phyloP scores from a whole-genome alignment of 164 flowering plant genomes.

The Berberis thunbergii region DNA sequence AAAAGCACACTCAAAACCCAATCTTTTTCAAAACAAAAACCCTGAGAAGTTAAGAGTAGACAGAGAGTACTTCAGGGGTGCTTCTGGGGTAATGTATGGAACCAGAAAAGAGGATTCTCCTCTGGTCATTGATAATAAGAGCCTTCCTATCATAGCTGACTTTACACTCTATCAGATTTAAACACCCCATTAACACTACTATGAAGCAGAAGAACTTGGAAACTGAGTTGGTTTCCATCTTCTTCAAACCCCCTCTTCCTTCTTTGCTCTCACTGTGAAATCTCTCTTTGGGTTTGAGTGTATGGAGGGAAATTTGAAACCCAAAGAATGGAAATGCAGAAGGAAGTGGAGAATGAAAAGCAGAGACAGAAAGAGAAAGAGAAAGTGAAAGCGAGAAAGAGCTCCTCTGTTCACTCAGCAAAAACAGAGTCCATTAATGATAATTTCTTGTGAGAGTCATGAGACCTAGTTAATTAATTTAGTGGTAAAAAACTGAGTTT shows the following conservation, averaged over 20 bases:
- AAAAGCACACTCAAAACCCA: neutral
- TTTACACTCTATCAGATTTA: constrained; percentile 33
- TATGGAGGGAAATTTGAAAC: neutral
- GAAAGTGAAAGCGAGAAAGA: too few species aligned
- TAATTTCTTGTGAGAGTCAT: too few species aligned
- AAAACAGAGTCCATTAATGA: too few species aligned
- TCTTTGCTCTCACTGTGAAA: neutral
- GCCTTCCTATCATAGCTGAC: constrained; percentile 71
- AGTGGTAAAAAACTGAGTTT: too few species aligned
- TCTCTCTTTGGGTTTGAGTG: neutral
- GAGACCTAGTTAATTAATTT: too few species aligned
- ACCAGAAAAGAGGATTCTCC: constrained; percentile 77
- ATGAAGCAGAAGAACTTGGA: constrained; percentile 27
- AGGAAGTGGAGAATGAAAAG: neutral
- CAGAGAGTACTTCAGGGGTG: constrained; percentile 70
- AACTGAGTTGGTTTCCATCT: constrained; percentile 53
- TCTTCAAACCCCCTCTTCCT: neutral
- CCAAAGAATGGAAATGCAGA: neutral
- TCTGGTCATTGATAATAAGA: constrained; percentile 57
- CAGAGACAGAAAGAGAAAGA: too few species aligned
- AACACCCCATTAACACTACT: constrained; percentile 20
- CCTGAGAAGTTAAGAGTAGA: constrained; percentile 11
- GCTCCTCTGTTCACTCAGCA: too few species aligned
- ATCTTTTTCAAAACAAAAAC: neutral
- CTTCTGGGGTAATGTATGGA: constrained; percentile 91